A percentile compares a stretch with the other conserved stretches of the same genome.
Evolutionary conservation across 306 rosid genomes (phyloP).

Genomic region (Cucurbita pepo): DNA sequence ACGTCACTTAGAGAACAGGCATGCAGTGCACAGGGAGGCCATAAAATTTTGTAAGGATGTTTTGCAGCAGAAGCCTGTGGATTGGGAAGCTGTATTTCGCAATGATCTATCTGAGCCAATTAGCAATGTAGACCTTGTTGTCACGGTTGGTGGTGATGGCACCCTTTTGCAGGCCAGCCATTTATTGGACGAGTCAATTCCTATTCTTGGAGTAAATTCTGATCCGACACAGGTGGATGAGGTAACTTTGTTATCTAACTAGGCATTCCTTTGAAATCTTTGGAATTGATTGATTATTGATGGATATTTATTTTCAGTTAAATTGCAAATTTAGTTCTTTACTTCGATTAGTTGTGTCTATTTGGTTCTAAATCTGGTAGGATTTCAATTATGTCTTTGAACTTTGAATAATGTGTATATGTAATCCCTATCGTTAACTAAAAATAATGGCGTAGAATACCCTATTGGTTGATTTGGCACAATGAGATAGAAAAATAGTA

Average conservation of each 20-base stretch:
- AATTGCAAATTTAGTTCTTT: not conserved
- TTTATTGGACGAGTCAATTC: constrained; percentile 58
- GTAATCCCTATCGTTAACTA: not conserved
- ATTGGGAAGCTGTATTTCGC: constrained; percentile 51
- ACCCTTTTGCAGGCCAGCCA: constrained; percentile 80
- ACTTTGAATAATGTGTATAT: not conserved
- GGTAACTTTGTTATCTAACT: constrained; percentile 22
- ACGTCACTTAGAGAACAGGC: constrained; percentile 46
- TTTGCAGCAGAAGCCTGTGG: constrained; percentile 47
- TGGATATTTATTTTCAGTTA: not conserved
- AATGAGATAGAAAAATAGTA: not conserved
- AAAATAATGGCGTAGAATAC: not conserved
- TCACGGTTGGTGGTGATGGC: constrained; percentile 90
- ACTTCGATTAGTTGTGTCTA: not conserved
- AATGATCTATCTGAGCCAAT: constrained; percentile 39
- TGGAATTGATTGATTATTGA: not conserved
- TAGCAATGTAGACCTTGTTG: constrained; percentile 59
- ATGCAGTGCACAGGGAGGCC: constrained; percentile 52
- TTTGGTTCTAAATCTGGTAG: not conserved
- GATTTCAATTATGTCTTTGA: not conserved
- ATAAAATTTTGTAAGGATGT: constrained; percentile 54
- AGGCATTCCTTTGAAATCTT: not conserved
- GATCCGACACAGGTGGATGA: constrained; percentile 70
- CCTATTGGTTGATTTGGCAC: not conserved
- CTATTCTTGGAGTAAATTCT: constrained; percentile 89